These are phyloP conservation scores for Astragalus glycyphyllos DNA, from an alignment of 306 rosid genomes.

Conservation along the genomic window DNA sequence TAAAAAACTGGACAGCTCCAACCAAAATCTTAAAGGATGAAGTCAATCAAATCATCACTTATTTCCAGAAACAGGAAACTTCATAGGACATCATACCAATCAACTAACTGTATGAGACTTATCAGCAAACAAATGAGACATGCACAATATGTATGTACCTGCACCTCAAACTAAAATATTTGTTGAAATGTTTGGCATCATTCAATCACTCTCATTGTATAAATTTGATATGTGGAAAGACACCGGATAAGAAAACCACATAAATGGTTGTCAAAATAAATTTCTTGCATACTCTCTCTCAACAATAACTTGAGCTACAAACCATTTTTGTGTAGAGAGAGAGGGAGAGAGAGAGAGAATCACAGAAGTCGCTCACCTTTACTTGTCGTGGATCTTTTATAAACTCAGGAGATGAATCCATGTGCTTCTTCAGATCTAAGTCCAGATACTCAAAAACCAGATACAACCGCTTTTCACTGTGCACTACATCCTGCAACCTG, in stretches of 20 bases:
- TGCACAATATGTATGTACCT: background rate
- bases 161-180: slow-evolving; percentile 14
- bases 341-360: slow-evolving; percentile 3
- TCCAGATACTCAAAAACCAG: slow-evolving; percentile 97
- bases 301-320: background rate
- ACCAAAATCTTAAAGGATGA: slow-evolving; percentile 17
- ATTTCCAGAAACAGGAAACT: slow-evolving; percentile 22
- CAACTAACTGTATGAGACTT: background rate
- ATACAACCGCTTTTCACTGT: slow-evolving; percentile 90
- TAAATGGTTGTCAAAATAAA: background rate
- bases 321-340: background rate
- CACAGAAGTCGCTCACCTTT: slow-evolving; percentile 60
- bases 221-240: slow-evolving; percentile 21
- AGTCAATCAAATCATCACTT: slow-evolving; percentile 15
- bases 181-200: slow-evolving; percentile 11
- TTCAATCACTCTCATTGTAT: slow-evolving; percentile 9
- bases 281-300: slow-evolving; percentile 10
- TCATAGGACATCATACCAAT: slow-evolving; percentile 10
- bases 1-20: slow-evolving; percentile 27
- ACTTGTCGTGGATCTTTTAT: slow-evolving; percentile 84
- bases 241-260: slow-evolving; percentile 5
- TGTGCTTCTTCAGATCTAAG: slow-evolving; percentile 96
- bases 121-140: slow-evolving; percentile 13
- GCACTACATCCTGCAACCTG: slow-evolving; percentile 95
- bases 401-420: slow-evolving; percentile 96